Percentiles rank a stretch among this genome's conserved stretches.
Evolutionary conservation across 805 yeast genomes (phyloP).

Genomic region (Metschnikowia henanensis): DNA sequence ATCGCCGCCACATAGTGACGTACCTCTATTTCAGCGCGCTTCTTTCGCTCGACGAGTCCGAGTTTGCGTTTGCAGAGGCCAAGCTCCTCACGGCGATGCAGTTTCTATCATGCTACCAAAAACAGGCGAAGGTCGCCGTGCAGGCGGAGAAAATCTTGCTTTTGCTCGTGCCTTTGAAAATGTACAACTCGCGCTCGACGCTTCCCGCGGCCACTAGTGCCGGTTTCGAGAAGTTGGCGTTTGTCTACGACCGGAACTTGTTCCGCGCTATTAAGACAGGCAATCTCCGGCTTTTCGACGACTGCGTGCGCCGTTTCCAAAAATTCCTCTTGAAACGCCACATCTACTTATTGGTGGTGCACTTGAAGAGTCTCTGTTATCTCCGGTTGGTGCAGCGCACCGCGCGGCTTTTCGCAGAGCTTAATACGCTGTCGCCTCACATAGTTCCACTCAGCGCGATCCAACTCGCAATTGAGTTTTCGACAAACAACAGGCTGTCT

Average conservation of each 20-base stretch:
- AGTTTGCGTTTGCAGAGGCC: constrained; percentile 50
- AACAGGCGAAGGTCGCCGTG: constrained; percentile 24
- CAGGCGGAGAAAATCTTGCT: constrained; percentile 49
- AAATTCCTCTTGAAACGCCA: constrained; percentile 53
- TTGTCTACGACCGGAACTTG: constrained; percentile 46
- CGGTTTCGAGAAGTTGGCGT: constrained; percentile 40
- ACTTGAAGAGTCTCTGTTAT: constrained; percentile 50
- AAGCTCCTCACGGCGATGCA: constrained; percentile 53
- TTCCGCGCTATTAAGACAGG: constrained; percentile 54
- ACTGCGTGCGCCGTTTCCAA: constrained; percentile 45
- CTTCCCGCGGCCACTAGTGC: constrained; percentile 48
- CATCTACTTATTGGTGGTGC: constrained; percentile 58
- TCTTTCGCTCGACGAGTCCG: constrained; percentile 63
- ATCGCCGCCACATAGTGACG: constrained; percentile 39
- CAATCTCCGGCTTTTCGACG: constrained; percentile 52
- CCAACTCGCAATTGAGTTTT: constrained; percentile 41
- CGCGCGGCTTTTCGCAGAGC: constrained; percentile 19
- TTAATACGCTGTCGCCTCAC: constrained; percentile 28
- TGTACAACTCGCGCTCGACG: constrained; percentile 43
- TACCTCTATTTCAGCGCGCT: constrained; percentile 72
- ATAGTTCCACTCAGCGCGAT: constrained; percentile 44
- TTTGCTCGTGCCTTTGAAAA: constrained; percentile 62
- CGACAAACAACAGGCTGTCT: not conserved
- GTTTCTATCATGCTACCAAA: constrained; percentile 26
- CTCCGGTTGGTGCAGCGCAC: constrained; percentile 50